Evolutionary conservation across 345 rosid genomes (phyloP), one percentile per base, ranked within the genome.

Genomic region (Moricandia moricandioides): DNA sequence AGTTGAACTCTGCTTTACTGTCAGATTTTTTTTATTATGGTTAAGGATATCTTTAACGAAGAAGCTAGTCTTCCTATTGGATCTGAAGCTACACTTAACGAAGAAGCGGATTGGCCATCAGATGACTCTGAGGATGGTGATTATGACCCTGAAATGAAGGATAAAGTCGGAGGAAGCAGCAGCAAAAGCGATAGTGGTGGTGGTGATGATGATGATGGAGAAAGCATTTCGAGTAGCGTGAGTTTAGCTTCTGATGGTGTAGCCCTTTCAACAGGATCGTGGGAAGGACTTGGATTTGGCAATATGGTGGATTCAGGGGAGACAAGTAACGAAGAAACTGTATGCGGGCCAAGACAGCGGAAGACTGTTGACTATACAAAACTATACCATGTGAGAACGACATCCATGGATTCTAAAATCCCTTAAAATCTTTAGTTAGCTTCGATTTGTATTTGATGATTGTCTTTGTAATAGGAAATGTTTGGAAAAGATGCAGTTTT

Each of bases 101-200:
- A 79, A 16, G 97, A 87, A 67, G 88, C 76, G 18, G 89, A 88
- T 33, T 95, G 99, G 98, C 99, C 99, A 80, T 92, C 97, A 6
- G 99, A 95, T 87, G 99, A 95, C 81, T 92, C 98, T 30, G 83
- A 84, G 73, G 99, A 95, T 84, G 87, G 84, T 66, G 94, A 95
- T 73, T 95, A 95, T 82, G 89, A 91, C 80, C 98, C 98, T 34
- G 90, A 83, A 73, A 83, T 84, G 81, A 83, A 76, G 79, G 91
- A 83, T 65, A 83, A 71, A 62, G 72, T 79, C 2, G 71, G 51
- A 64, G 71, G 8, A 58, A 77, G 75, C 76, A 18, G 26, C 54
- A 66, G 29, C 47, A 67, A 34, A 65, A 65, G 82, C 71, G 79
- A 75, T 70, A 81, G 85, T 69, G 87, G 83, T 29, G 87, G 83